Evolutionary conservation across 2,329 filamentous ascomycete species (phyloP), one percentile per base, ranked within the genome.

Genomic region (Apiospora hydei): DNA sequence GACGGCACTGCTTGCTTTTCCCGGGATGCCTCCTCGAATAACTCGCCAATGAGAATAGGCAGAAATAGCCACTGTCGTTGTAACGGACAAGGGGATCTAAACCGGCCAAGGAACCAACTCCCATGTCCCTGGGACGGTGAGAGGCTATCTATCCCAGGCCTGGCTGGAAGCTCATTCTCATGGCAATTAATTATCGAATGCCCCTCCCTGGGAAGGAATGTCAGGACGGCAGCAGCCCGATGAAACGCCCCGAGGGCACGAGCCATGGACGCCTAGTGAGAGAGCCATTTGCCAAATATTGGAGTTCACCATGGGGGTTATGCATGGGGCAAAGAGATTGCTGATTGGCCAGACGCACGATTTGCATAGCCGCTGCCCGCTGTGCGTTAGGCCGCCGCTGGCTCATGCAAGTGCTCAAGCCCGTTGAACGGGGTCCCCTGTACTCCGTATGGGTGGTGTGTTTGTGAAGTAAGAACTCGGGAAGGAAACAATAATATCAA

Each of bases 341-440:
- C 72, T 77, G 76, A 78, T 80, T 79, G 78, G 79, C 49, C 73
- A 77, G 75, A 75, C 77, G 76, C 77, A 74, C 76, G 78, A 79
- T 78, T 77, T 81, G 80, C 79, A 81, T 81, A 81, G 78, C 79
- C 80, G 80, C 79, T 78, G 80, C 78, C 79, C 78, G 79, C 78
- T 76, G 79, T 81, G 80, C 80, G 78, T 81, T 81, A 81, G 79
- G 77, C 75, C 77, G 76, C 76, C 76, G 75, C 76, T 80, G 74
- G 77, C 74, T 73, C 76, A 80, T 81, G 80, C 78, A 80, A 80
- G 78, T 80, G 79, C 75, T 78, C 74, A 78, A 78, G 76, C 78
- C 76, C 76, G 77, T 71, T 73, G 72, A 75, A 75, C 71, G 67
- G 75, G 70, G 70, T 73, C 75, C 77, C 75, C 66, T 68, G 66